These are phyloP conservation scores for Lachnum nothofagi DNA, from an alignment of 2,329 filamentous ascomycete genomes.

Conservation along the genomic window DNA sequence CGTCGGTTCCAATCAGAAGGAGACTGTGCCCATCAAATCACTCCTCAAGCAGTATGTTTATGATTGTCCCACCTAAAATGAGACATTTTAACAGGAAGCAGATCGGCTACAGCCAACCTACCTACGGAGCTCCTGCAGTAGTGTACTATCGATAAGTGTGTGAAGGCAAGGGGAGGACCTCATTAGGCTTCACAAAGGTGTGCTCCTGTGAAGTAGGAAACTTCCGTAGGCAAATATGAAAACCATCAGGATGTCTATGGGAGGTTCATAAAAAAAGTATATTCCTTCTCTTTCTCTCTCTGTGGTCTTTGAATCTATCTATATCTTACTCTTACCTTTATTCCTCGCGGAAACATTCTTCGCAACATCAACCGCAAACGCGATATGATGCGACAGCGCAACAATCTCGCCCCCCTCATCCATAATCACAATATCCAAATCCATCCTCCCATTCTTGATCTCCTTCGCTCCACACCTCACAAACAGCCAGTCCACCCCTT, in stretches of 20 bases:
- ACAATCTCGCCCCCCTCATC: slow-evolving; percentile 61
- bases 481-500: slow-evolving; percentile 69
- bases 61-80: too few relatives aligned
- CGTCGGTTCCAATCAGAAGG: too few relatives aligned
- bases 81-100: too few relatives aligned
- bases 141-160: not conserved
- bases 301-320: slow-evolving; percentile 1
- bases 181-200: not conserved
- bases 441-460: slow-evolving; percentile 66
- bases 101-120: too few relatives aligned
- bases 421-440: slow-evolving; percentile 65
- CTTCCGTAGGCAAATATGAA: too few relatives aligned
- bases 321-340: slow-evolving; percentile 19
- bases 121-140: too few relatives aligned
- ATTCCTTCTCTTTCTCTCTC: too few relatives aligned
- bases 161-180: not conserved
- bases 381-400: slow-evolving; percentile 63
- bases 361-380: slow-evolving; percentile 56
- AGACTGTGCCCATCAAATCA: too few relatives aligned
- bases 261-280: too few relatives aligned
- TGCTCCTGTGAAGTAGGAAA: too few relatives aligned
- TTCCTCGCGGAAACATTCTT: slow-evolving; percentile 47
- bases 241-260: too few relatives aligned
- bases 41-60: too few relatives aligned
- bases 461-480: slow-evolving; percentile 59